Conservation (phyloP, 768 basidiomycete genomes). For the Leccinum uliginosum region DNA sequence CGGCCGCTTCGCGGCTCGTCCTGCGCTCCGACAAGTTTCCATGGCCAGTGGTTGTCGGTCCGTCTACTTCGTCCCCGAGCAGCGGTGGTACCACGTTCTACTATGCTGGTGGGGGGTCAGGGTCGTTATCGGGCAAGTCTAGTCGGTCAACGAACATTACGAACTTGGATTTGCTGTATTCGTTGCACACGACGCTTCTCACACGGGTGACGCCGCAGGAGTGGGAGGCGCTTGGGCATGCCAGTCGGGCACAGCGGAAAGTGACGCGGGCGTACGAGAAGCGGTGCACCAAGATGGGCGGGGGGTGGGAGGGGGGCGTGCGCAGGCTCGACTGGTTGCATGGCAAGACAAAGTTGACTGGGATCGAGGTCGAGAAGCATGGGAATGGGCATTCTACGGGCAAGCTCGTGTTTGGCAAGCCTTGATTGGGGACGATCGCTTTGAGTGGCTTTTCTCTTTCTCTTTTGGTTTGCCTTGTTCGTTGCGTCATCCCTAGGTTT, state of each 20-base stretch:
- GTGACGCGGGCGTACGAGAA: conserved; percentile 59
- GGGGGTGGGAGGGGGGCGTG: conserved; percentile 67
- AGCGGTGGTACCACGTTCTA: conserved; percentile 23
- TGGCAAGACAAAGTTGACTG: conserved; percentile 54
- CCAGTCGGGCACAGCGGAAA: conserved; percentile 53
- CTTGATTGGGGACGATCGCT: conserved; percentile 23
- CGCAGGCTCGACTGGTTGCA: conserved; percentile 64
- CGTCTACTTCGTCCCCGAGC: conserved; percentile 27
- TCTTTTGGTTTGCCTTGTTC: neutral
- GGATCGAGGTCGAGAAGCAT: conserved; percentile 55
- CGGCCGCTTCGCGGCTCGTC: conserved; percentile 42
- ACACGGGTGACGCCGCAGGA: conserved; percentile 58
- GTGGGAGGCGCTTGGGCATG: conserved; percentile 57
- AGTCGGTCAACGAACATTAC: conserved; percentile 38
- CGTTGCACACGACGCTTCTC: conserved; percentile 53
- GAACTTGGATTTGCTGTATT: conserved; percentile 61
- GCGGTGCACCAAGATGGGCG: conserved; percentile 58
- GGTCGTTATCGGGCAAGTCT: conserved; percentile 9
- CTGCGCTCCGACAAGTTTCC: conserved; percentile 56
- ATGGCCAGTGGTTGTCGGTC: conserved; percentile 53
- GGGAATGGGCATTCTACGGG: conserved; percentile 37
- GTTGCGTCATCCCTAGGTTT: neutral
- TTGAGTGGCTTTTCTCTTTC: neutral
- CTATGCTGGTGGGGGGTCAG: conserved; percentile 13
- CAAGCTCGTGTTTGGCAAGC: conserved; percentile 45